Evolutionary conservation across 257 asterid species (phyloP).

Genomic region (Galeopsis tetrahit): DNA sequence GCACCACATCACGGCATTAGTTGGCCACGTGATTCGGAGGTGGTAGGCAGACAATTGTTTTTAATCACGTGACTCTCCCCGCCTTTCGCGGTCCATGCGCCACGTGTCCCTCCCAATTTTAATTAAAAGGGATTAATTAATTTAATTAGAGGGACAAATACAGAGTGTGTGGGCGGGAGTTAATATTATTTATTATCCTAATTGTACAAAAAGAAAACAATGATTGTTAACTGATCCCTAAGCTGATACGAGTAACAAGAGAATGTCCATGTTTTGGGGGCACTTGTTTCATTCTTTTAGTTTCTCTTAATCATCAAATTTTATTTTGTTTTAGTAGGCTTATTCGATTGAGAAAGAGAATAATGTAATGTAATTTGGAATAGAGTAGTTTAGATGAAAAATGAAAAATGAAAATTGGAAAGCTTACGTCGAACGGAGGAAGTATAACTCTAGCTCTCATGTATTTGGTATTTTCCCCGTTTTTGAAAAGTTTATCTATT

Average conservation of each 20-base stretch:
- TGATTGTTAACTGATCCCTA: slow-evolving; percentile 90
- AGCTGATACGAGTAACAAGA: slow-evolving; percentile 55
- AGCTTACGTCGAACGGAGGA: no score
- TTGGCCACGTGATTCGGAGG: slow-evolving; percentile 95
- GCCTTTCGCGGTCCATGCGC: slow-evolving; percentile 43
- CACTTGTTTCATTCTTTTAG: not conserved
- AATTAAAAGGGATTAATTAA: not conserved
- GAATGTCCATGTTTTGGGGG: slow-evolving; percentile 64
- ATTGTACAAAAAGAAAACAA: slow-evolving; percentile 32
- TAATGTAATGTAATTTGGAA: no score
- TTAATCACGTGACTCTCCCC: slow-evolving; percentile 76
- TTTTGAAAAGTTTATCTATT: no score
- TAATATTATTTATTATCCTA: slow-evolving; percentile 51
- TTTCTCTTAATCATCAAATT: no score
- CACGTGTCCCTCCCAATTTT: slow-evolving; percentile 43
- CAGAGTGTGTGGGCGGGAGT: not conserved
- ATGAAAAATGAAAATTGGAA: no score
- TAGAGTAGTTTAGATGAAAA: no score
- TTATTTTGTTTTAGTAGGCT: no score
- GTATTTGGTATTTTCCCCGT: no score
- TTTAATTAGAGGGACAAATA: not conserved
- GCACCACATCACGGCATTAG: slow-evolving; percentile 57
- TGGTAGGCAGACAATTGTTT: slow-evolving; percentile 58
- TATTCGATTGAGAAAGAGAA: no score
- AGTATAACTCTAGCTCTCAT: no score